Evolutionary conservation across 2,329 filamentous ascomycete genomes (phyloP).

Genomic region (Ciborinia camelliae): DNA sequence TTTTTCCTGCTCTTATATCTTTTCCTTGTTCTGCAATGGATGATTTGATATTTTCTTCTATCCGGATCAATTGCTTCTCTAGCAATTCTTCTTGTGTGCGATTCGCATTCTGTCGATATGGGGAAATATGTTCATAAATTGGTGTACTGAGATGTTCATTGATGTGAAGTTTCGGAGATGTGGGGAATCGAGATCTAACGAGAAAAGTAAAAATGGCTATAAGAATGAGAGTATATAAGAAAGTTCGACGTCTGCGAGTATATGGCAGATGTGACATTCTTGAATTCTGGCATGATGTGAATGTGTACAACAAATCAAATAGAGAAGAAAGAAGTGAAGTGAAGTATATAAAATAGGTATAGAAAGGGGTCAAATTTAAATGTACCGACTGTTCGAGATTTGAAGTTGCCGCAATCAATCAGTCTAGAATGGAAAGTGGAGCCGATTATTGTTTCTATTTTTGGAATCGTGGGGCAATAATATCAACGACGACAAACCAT

Average conservation of each 20-base stretch:
- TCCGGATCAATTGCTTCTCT: conserved; percentile 21
- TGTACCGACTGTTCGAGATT: conserved; percentile 5
- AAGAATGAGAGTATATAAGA: neutral
- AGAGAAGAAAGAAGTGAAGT: neutral
- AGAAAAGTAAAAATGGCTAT: neutral
- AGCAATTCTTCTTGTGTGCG: conserved; percentile 22
- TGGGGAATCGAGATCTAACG: neutral
- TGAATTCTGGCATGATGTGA: conserved; percentile 16
- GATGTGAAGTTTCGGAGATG: neutral
- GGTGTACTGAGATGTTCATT: conserved; percentile 9
- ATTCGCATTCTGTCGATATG: conserved; percentile 25
- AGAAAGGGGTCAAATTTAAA: neutral
- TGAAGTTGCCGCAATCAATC: neutral
- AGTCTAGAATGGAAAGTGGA: neutral
- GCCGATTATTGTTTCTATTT: neutral
- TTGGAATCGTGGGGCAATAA: neutral
- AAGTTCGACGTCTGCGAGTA: conserved; percentile 8
- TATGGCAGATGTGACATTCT: conserved; percentile 9
- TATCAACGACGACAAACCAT: neutral
- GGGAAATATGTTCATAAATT: conserved; percentile 26
- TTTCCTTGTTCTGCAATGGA: conserved; percentile 11
- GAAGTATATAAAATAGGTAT: neutral
- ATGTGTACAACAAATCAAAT: neutral
- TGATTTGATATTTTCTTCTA: conserved; percentile 21
- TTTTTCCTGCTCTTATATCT: conserved; percentile 18